Base-by-base conservation (phyloP, 83 land plant species). In the Isoetes engelmannii region DNA sequence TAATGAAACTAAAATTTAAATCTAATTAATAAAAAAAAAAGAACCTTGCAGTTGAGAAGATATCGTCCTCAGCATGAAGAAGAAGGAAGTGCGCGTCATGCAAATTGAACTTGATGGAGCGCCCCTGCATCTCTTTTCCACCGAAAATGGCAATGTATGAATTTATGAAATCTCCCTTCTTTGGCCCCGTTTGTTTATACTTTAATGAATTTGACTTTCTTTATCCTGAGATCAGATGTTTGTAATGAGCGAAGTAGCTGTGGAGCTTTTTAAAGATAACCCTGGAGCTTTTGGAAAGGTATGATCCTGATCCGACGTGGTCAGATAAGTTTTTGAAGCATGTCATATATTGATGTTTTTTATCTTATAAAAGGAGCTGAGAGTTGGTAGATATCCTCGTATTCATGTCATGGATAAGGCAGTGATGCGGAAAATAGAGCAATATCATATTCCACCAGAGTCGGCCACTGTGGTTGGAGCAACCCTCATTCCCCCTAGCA, bases 401-500 rank as follows among this genome's bases (percentile, higher is more conserved):
- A 45, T 60, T 1, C 81, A 75, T 4, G 46, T 46, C 4, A 37
- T 57, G 19, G 81, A 78, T 61, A 44, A 61, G 12, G 61, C 13
- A 3, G 48, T 69, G 5, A 47, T 78, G 41, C 44, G 28, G 17
- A 47, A 43, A 4, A 8, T 78, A 54, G 77, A 78, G 0, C 71
- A 69, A 20, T 58, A 69, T 4, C 50, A 64, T 18, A 61, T 73
- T 37, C 67, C 71, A 43, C 81, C 77, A 4, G 81, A 78, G 55
- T 73, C 81, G 2, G 47, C 47, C 37, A 50, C 64, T 15, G 57
- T 48, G 6, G 42, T 37, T 45, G 77, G 72, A 37, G 81, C 81
- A 59, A 78, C 81, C 4, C 57, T 78, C 44, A 44, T 78, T 50
- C 69, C 81, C 15, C 77, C 73, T 0, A 43, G 63, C 21, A 74